A percentile compares a stretch with the other conserved stretches of the same genome.
Conservation (phyloP, 192 early-diverging fungal species). For the Fimicolochytrium jonesii region DNA sequence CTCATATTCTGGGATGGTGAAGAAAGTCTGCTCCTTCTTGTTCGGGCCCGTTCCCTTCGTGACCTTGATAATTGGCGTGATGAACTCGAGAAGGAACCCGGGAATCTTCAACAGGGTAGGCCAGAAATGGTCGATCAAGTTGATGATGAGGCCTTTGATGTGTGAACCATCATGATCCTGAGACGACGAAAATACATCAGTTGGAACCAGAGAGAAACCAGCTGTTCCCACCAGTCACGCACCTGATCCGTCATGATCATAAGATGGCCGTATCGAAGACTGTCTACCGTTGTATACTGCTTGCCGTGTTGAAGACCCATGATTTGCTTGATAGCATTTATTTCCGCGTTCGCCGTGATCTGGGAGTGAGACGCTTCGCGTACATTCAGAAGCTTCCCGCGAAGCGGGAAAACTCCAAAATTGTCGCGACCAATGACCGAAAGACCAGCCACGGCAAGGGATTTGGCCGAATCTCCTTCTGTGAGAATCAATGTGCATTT, state of each 20-base stretch:
- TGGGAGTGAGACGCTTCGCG: conserved; percentile 71
- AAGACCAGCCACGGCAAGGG: conserved; percentile 80
- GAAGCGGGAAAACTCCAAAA: conserved; percentile 93
- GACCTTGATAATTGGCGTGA: conserved; percentile 91
- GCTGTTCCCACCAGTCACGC: too few relatives aligned
- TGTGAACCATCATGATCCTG: conserved; percentile 83
- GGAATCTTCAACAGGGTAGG: conserved; percentile 85
- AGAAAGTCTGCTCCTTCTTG: conserved; percentile 68
- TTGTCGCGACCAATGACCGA: conserved; percentile 83
- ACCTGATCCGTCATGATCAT: conserved; percentile 99
- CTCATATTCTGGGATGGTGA: conserved; percentile 90
- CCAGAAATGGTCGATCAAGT: conserved; percentile 92
- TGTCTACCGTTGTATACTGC: conserved; percentile 65
- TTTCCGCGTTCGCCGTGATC: conserved; percentile 81
- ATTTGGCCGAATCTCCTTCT: conserved; percentile 95
- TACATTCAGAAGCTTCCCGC: conserved; percentile 96
- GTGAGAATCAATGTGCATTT: conserved; percentile 95
- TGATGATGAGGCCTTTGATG: conserved; percentile 96
- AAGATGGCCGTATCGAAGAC: conserved; percentile 88
- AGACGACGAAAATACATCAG: background rate
- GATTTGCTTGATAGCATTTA: conserved; percentile 85
- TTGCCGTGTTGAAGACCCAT: conserved; percentile 86
- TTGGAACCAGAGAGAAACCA: background rate
- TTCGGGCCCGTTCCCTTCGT: conserved; percentile 46
- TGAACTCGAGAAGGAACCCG: conserved; percentile 91